These are phyloP conservation scores for Ettlia oleoabundans DNA, from an alignment of 139 green algal genomes.

Conservation along the genomic window DNA sequence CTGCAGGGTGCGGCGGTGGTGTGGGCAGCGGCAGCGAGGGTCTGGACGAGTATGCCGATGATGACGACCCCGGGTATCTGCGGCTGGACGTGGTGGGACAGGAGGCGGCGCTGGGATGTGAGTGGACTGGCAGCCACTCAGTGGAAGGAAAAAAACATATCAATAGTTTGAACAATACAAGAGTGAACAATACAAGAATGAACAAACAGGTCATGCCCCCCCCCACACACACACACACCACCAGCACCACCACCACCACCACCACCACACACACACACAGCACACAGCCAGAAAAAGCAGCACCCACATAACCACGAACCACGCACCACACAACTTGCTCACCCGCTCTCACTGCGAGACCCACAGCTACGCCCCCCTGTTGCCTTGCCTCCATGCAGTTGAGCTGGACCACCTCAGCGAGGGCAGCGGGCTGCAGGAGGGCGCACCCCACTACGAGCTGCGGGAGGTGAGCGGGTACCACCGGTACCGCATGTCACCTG, in stretches of 20 bases:
- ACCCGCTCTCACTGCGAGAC: no score
- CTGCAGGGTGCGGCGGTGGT: not conserved
- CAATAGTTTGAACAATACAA: no score
- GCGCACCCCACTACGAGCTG: not conserved
- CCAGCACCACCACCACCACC: no score
- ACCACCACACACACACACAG: no score
- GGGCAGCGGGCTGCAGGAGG: not conserved
- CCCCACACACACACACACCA: no score
- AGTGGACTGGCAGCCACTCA: not conserved
- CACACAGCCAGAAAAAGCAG: no score
- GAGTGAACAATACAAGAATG: no score
- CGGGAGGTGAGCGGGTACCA: not conserved
- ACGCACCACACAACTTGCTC: no score
- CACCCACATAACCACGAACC: no score
- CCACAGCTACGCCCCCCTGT: not conserved
- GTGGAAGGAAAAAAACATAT: no score
- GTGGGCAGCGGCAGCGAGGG: slow-evolving; percentile 35
- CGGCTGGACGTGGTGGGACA: slow-evolving; percentile 50
- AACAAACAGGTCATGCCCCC: no score
- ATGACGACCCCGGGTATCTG: slow-evolving; percentile 76
- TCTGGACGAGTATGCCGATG: slow-evolving; percentile 79
- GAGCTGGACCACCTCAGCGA: slow-evolving; percentile 31
- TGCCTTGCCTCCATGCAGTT: not conserved
- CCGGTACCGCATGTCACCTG: not conserved
- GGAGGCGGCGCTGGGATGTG: slow-evolving; percentile 33